Evolutionary conservation across 352 stramenopile genomes (phyloP).

Genomic region (Globisporangium spinosum): DNA sequence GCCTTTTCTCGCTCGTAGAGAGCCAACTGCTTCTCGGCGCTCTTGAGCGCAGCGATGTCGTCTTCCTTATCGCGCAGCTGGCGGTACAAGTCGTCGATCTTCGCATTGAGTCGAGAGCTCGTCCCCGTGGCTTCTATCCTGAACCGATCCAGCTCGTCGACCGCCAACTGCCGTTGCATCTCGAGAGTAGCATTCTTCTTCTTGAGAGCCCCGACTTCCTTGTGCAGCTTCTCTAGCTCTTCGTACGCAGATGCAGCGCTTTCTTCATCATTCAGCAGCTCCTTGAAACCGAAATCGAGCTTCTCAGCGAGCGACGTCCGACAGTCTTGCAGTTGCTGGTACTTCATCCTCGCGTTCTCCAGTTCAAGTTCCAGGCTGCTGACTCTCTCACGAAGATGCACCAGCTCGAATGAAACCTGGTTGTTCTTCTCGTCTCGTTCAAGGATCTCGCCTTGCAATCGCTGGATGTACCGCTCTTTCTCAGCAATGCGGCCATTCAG

Average conservation of each 20-base stretch:
- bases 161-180: conserved; percentile 23
- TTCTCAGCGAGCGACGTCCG: conserved; percentile 47
- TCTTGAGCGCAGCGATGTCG: conserved; percentile 33
- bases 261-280: conserved; percentile 61
- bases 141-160: conserved; percentile 35
- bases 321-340: conserved; percentile 55
- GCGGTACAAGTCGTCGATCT: conserved; percentile 56
- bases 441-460: conserved; percentile 41
- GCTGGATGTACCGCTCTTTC: conserved; percentile 40
- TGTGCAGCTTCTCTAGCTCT: conserved; percentile 42
- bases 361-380: conserved; percentile 36
- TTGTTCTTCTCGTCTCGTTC: conserved; percentile 37
- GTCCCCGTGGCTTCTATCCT: conserved; percentile 24
- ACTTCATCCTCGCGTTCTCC: conserved; percentile 35
- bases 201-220: conserved; percentile 39
- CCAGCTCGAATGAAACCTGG: conserved; percentile 34
- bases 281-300: conserved; percentile 67
- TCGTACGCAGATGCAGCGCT: conserved; percentile 37
- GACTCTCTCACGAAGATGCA: conserved; percentile 40
- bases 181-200: conserved; percentile 30
- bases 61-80: conserved; percentile 51
- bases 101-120: conserved; percentile 31
- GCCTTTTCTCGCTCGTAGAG: conserved; percentile 45
- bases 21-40: conserved; percentile 29
- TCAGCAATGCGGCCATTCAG: conserved; percentile 37